Conservation (phyloP, 2,329 filamentous ascomycete genomes). For the Boeremia lycopersici region DNA sequence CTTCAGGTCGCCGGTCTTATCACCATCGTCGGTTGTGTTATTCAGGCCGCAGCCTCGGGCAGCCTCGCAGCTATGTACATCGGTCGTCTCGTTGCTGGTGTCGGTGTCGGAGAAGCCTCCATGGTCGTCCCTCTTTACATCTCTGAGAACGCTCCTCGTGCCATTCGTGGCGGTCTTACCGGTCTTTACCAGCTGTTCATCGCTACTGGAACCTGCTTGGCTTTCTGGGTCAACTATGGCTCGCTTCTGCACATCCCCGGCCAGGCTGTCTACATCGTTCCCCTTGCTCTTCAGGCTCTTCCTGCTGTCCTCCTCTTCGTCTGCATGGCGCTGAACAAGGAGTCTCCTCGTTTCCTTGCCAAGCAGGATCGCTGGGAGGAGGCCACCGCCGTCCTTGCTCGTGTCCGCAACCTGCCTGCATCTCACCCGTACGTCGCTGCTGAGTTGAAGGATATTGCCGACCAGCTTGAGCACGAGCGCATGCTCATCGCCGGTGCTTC, state of each 20-base stretch:
- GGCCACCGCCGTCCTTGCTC: conserved; percentile 61
- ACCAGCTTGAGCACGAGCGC: conserved; percentile 59
- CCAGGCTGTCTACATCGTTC: conserved; percentile 63
- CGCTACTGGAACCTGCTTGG: conserved; percentile 58
- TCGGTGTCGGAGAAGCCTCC: conserved; percentile 58
- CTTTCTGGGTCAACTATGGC: conserved; percentile 63
- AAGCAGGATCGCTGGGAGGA: conserved; percentile 72
- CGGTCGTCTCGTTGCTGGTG: conserved; percentile 63
- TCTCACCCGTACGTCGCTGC: conserved; percentile 45
- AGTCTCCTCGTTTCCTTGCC: conserved; percentile 72
- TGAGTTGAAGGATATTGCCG: conserved; percentile 46
- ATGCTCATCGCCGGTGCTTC: conserved; percentile 59
- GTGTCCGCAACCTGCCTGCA: conserved; percentile 59
- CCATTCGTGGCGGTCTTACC: conserved; percentile 64
- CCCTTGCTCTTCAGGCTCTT: conserved; percentile 68
- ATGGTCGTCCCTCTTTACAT: conserved; percentile 68
- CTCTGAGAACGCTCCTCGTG: conserved; percentile 64
- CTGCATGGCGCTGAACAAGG: conserved; percentile 68
- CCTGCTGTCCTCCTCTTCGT: conserved; percentile 65
- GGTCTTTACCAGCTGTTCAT: conserved; percentile 67
- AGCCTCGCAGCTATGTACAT: conserved; percentile 68
- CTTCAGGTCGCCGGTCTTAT: conserved; percentile 64
- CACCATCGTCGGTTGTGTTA: conserved; percentile 65
- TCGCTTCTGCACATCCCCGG: conserved; percentile 54
- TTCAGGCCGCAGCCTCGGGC: conserved; percentile 68